Evolutionary conservation across 352 stramenopile genomes (phyloP).

Genomic region (Globisporangium heterothallicum): DNA sequence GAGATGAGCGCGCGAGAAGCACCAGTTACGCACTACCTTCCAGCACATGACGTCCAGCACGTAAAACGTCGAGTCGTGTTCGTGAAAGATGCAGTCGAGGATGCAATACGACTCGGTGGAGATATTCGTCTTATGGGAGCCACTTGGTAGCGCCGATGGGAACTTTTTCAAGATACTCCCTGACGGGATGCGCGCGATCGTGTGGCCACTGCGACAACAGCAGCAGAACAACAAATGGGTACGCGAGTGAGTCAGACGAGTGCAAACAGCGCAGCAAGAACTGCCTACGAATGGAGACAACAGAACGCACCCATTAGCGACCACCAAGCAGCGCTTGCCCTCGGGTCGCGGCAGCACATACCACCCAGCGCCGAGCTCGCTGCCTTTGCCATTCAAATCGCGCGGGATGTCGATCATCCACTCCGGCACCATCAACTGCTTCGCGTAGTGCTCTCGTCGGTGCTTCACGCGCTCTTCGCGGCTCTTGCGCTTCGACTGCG

Average conservation of each 20-base stretch:
- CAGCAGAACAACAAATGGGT: too few relatives aligned
- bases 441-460: slow-evolving; percentile 65
- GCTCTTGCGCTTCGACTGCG: slow-evolving; percentile 52
- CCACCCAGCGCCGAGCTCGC: slow-evolving; percentile 72
- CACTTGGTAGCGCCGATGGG: slow-evolving; percentile 71
- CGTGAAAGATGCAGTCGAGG: slow-evolving; percentile 90
- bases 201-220: slow-evolving; percentile 53
- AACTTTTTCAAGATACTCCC: slow-evolving; percentile 86
- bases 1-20: not conserved
- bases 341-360: slow-evolving; percentile 89
- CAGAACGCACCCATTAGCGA: slow-evolving; percentile 67
- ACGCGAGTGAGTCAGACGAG: not conserved
- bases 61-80: slow-evolving; percentile 85
- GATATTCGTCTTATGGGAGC: slow-evolving; percentile 73
- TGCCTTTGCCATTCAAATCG: slow-evolving; percentile 79
- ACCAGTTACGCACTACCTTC: slow-evolving; percentile 45
- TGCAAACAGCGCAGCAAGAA: not conserved
- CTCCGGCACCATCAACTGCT: slow-evolving; percentile 85
- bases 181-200: slow-evolving; percentile 70
- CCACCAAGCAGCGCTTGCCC: slow-evolving; percentile 86
- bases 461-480: slow-evolving; percentile 75
- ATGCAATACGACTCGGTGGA: slow-evolving; percentile 81
- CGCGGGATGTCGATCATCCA: slow-evolving; percentile 86
- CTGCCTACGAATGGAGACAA: not conserved
- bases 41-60: slow-evolving; percentile 93